Evolutionary conservation across 2,329 filamentous ascomycete genomes (phyloP), one percentile per base, ranked within the genome.

Genomic region (Aspergillus thermomutatus): DNA sequence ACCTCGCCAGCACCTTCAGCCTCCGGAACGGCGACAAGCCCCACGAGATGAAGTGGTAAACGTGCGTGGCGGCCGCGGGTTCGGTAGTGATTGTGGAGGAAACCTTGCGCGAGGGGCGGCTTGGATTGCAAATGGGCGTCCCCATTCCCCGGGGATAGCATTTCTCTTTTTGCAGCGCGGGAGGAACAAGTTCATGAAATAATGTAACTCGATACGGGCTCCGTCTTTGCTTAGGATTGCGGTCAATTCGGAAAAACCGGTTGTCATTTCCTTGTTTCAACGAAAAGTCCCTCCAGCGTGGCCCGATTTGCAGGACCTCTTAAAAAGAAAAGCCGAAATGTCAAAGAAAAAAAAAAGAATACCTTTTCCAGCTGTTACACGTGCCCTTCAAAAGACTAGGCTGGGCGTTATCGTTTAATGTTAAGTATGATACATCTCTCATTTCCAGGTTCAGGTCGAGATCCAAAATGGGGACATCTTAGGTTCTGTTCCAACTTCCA

Each of bases 11-110:
- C 81, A 91, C 89, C 78, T 99, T 99, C 90, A 95, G 90, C 87
- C 88, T 99, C 82, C 90, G 93, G 83, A 97, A 92, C 86, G 94
- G 94, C 77, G 93, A 99, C 87, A 92, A 93, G 89, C 94, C 94
- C 82, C 94, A 99, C 84, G 91, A 96, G 88, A 97, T 99, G 94
- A 90, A 91, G 83, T 99, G 93, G 87, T 99, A 97, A 82, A 87
- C 72, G 67, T 68, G 67, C 61, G 61, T 64, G 67, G 69, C 66
- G 66, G 72, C 70, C 69, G 71, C 67, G 69, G 72, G 72, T 72
- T 72, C 70, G 71, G 70, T 74, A 72, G 67, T 71, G 69, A 68
- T 68, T 71, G 69, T 70, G 69, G 71, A 71, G 70, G 70, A 68
- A 66, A 46, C 14, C 23, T 68, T 67, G 66, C 69, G 62, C 67